These are phyloP conservation scores for Phylloporus arenicola DNA, from an alignment of 768 basidiomycete species.

Conservation along the genomic window DNA sequence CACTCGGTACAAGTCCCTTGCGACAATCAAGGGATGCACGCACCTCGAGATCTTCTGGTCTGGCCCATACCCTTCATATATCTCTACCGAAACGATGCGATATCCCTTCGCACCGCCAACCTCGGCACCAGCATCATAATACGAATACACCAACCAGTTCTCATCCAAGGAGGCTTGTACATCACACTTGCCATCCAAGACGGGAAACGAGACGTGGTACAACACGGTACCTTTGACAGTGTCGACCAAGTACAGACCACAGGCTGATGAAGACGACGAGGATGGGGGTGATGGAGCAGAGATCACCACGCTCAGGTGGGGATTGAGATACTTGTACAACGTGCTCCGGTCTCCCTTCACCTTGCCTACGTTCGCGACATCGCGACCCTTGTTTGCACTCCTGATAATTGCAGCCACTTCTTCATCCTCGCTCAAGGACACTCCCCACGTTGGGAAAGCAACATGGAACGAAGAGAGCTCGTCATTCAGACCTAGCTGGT, in stretches of 20 bases:
- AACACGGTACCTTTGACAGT: conserved; percentile 69
- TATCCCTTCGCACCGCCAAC: conserved; percentile 56
- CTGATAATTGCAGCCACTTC: conserved; percentile 49
- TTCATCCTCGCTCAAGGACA: conserved; percentile 53
- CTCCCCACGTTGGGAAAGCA: conserved; percentile 62
- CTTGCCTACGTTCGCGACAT: conserved; percentile 74
- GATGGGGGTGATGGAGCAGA: conserved; percentile 37
- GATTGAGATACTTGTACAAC: conserved; percentile 92
- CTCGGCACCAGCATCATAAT: conserved; percentile 59
- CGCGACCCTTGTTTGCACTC: conserved; percentile 36
- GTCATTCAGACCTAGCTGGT: conserved; percentile 43
- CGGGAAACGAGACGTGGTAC: conserved; percentile 58
- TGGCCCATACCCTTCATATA: conserved; percentile 70
- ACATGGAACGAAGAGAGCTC: conserved; percentile 43
- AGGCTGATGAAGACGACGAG: conserved; percentile 28
- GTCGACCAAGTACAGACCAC: conserved; percentile 77
- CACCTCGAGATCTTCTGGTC: conserved; percentile 75
- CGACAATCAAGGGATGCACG: conserved; percentile 25
- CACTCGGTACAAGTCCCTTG: not conserved
- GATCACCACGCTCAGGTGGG: conserved; percentile 62
- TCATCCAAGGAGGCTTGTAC: conserved; percentile 69
- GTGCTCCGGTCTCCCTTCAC: conserved; percentile 85
- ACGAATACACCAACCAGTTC: conserved; percentile 92
- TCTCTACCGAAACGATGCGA: conserved; percentile 75
- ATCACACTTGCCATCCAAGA: conserved; percentile 45